These are phyloP conservation scores for Medakamo hakoo DNA, from an alignment of 139 green algal species.

Conservation along the genomic window DNA sequence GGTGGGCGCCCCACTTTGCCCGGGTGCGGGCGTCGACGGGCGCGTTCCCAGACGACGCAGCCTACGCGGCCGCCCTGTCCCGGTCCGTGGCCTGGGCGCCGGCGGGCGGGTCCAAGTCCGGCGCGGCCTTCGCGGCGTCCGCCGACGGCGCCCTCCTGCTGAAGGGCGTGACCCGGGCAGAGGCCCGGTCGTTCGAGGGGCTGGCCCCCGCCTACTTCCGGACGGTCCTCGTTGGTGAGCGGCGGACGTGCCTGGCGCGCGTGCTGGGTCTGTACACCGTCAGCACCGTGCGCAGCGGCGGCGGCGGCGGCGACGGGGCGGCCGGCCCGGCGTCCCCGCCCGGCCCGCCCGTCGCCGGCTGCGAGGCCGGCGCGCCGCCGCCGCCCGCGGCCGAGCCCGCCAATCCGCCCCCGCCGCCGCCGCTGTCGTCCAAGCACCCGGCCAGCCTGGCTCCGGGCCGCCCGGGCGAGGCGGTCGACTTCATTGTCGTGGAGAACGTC, in stretches of 20 bases:
- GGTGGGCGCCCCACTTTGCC: background rate
- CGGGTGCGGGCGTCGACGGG: background rate
- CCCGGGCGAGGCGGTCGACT: background rate
- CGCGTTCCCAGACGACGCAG: background rate
- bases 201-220: background rate
- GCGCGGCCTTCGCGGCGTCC: background rate
- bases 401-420: no score
- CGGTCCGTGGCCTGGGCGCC: background rate
- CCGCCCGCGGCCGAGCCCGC: no score
- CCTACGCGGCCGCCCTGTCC: background rate
- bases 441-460: no score
- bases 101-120: background rate
- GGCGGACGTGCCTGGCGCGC: background rate
- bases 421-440: no score
- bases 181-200: background rate
- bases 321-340: no score
- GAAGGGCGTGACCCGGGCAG: background rate
- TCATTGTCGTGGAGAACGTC: background rate
- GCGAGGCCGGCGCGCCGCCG: no score
- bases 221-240: background rate
- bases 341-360: no score
- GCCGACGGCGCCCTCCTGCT: background rate
- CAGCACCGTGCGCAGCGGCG: background rate
- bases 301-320: no score
- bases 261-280: background rate